Percentiles rank a stretch among this genome's conserved stretches.
These are phyloP conservation scores for Kodamaea alishanica DNA, from an alignment of 1,139 yeast genomes.

Conservation along the genomic window DNA sequence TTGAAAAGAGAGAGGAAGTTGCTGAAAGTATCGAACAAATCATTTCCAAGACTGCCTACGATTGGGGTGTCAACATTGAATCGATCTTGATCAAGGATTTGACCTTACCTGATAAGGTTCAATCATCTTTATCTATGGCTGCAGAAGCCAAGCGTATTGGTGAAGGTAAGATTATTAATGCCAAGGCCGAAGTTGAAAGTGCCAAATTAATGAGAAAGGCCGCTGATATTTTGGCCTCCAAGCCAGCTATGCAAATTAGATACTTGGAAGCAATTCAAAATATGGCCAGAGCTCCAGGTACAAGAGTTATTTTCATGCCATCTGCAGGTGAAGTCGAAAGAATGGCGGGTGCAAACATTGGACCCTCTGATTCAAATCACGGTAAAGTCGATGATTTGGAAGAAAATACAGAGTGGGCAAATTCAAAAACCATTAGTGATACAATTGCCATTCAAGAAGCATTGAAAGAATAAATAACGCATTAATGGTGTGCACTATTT, in stretches of 20 bases:
- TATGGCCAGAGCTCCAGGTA: constrained; percentile 60
- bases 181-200: constrained; percentile 72
- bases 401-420: constrained; percentile 18
- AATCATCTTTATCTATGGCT: constrained; percentile 65
- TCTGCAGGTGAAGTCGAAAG: constrained; percentile 42
- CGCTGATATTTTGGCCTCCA: constrained; percentile 71
- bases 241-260: constrained; percentile 77
- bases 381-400: constrained; percentile 13
- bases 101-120: constrained; percentile 53
- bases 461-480: constrained; percentile 4
- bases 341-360: constrained; percentile 20
- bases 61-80: constrained; percentile 74
- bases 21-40: constrained; percentile 63
- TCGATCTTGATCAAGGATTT: constrained; percentile 69
- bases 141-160: constrained; percentile 77
- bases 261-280: constrained; percentile 77
- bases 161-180: constrained; percentile 73
- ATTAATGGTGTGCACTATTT: too few species aligned
- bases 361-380: constrained; percentile 5
- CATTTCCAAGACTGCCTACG: constrained; percentile 60
- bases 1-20: constrained; percentile 71
- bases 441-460: constrained; percentile 20
- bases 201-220: constrained; percentile 79
- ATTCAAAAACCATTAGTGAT: constrained; percentile 10
- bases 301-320: constrained; percentile 77